Conservation (phyloP, 2,329 filamentous ascomycete species). For the Stagonosporopsis vannaccii region DNA sequence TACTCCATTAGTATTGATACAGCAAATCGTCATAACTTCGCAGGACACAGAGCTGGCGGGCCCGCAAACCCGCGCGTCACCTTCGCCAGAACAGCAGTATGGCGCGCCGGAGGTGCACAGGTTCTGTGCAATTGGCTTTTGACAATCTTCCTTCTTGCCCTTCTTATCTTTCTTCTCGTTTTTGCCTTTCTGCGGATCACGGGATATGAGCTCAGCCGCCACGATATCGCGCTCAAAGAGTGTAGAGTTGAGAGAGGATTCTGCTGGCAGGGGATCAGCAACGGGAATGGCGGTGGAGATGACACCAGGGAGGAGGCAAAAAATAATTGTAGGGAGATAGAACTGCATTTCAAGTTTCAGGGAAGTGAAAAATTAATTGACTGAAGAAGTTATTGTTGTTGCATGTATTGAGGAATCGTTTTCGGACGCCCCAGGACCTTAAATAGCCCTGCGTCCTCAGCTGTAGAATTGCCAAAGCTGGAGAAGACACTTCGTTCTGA, state of each 20-base stretch:
- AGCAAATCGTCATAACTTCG: background rate
- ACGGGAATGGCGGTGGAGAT: background rate
- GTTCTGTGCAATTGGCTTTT: slow-evolving; percentile 3
- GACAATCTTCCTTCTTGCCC: background rate
- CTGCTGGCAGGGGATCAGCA: background rate
- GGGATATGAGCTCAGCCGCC: background rate
- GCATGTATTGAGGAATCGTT: background rate
- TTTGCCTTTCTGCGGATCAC: background rate
- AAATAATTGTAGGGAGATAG: background rate
- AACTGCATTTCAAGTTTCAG: background rate
- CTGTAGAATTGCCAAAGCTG: background rate
- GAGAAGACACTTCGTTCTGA: background rate
- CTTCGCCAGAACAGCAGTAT: background rate
- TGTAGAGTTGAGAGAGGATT: background rate
- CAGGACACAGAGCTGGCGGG: background rate
- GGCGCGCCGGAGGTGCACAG: background rate
- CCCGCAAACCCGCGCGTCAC: background rate
- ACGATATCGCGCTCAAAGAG: background rate
- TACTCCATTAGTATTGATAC: slow-evolving; percentile 3
- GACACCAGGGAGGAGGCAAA: background rate
- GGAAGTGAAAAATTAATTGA: background rate
- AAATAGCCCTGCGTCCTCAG: background rate
- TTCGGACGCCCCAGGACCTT: background rate
- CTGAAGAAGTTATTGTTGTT: background rate
- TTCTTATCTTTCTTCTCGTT: background rate